Base-by-base conservation (phyloP, 352 stramenopile species). In the Globisporangium perplexum region DNA sequence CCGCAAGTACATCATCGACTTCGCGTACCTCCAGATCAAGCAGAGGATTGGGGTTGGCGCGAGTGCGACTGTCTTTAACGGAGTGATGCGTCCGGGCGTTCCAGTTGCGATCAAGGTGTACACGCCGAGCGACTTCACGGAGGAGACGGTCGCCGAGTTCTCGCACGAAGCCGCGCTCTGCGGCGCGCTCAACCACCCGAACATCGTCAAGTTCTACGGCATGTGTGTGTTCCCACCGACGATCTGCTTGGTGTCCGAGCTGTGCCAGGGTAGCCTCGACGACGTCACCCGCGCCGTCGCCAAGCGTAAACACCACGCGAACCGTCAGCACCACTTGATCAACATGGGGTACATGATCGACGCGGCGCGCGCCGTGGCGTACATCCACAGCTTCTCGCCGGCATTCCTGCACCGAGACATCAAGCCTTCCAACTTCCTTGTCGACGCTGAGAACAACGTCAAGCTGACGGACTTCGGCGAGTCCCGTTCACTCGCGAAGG, bases 191-290 rank as follows among this genome's bases (percentile, higher is more conserved):
- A 39, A 39, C 33, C 33, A 39, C 33, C 77, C 83, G 1, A 93
- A 93, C 57, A 81, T 93, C 45, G 74, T 89, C 57, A 77, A 71
- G 52, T 93, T 93, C 60, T 85, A 90, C 47, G 83, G 81, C 22
- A 86, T 93, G 73, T 93, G 83, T 41, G 67, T 86, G 20, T 65
- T 57, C 22, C 72, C 75, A 18, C 75, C 75, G 23, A 67, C 63
- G 38, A 84, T 87, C 50, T 74, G 63, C 30, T 44, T 83, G 14
- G 71, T 87, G 11, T 74, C 61, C 1, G 76, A 87, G 47, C 67
- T 85, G 6, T 85, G 76, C 45, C 59, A 76, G 43, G 72, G 70
- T 2, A 75, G 55, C n/a, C 47, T 86, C 3, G 57, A 72, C 20
- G 60, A 65, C 1, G 53, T 75, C 22, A 65, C 57, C 1, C 20